Conservation (phyloP, 208 protist species). For the Porcisia deanei region DNA sequence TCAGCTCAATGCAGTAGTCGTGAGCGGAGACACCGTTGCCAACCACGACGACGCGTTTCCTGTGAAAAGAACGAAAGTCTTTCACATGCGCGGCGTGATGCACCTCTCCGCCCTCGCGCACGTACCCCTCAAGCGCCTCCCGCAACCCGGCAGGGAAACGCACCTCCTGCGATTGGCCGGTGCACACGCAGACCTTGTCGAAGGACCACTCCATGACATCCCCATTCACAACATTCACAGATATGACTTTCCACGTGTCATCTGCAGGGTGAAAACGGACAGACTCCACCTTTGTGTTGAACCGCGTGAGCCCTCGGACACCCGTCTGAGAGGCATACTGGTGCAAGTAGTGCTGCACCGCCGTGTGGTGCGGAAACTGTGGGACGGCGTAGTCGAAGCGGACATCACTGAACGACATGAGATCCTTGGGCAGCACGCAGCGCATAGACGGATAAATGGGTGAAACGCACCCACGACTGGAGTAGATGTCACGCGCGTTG, state of each 20-base stretch:
- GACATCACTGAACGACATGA: conserved; percentile 84
- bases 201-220: conserved; percentile 92
- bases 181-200: conserved; percentile 85
- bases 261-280: conserved; percentile 49
- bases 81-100: conserved; percentile 86
- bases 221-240: conserved; percentile 84
- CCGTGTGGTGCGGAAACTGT: conserved; percentile 87
- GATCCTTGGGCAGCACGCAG: conserved; percentile 84
- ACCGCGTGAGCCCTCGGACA: conserved; percentile 67
- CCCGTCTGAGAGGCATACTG: conserved; percentile 73
- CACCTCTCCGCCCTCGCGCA: conserved; percentile 64
- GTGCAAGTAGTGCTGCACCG: conserved; percentile 78
- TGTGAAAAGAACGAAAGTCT: conserved; percentile 75
- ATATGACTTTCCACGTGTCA: conserved; percentile 76
- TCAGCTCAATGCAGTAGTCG: conserved; percentile 79
- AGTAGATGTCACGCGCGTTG: conserved; percentile 72
- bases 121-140: conserved; percentile 49
- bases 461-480: conserved; percentile 63
- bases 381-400: conserved; percentile 82
- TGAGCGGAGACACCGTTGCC: conserved; percentile 83
- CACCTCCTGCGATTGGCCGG: conserved; percentile 80
- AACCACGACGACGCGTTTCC: conserved; percentile 78
- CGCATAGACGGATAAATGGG: conserved; percentile 85
- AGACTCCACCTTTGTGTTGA: conserved; percentile 90
- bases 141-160: conserved; percentile 59